Evolutionary conservation across 169 alveolate genomes (phyloP).

Genomic region (Sarcocystis neurona): DNA sequence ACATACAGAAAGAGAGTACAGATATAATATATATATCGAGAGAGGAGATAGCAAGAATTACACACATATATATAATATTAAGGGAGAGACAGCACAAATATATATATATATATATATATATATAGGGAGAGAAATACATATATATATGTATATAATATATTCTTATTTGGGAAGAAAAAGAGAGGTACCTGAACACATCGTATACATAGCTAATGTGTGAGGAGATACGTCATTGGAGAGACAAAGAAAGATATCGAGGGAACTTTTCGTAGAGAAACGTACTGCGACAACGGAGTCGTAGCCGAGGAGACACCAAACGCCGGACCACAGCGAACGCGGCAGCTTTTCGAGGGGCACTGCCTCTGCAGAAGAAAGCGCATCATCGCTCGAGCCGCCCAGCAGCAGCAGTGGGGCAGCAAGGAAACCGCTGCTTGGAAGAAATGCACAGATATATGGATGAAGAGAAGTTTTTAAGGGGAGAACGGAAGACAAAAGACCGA

Average conservation of each 20-base stretch:
- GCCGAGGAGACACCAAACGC: neutral
- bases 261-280: neutral
- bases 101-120: too few species aligned
- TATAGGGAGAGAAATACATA: too few species aligned
- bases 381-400: neutral
- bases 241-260: neutral
- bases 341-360: neutral
- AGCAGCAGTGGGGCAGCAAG: neutral
- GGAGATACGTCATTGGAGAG: neutral
- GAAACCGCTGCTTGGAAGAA: neutral
- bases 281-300: conserved; percentile 10
- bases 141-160: too few species aligned
- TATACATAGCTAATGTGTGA: too few species aligned
- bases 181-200: too few species aligned
- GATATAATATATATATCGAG: too few species aligned
- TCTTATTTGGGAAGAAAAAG: too few species aligned
- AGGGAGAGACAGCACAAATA: too few species aligned
- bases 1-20: too few species aligned
- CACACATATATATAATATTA: too few species aligned
- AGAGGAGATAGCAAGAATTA: too few species aligned
- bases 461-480: neutral
- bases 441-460: neutral
- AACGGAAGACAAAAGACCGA: neutral
- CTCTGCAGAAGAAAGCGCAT: neutral
- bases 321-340: neutral